Percentiles rank a stretch among this genome's conserved stretches.
Evolutionary conservation across 495 filamentous ascomycete species (phyloP).

Genomic region (Penicillium waksmanii): DNA sequence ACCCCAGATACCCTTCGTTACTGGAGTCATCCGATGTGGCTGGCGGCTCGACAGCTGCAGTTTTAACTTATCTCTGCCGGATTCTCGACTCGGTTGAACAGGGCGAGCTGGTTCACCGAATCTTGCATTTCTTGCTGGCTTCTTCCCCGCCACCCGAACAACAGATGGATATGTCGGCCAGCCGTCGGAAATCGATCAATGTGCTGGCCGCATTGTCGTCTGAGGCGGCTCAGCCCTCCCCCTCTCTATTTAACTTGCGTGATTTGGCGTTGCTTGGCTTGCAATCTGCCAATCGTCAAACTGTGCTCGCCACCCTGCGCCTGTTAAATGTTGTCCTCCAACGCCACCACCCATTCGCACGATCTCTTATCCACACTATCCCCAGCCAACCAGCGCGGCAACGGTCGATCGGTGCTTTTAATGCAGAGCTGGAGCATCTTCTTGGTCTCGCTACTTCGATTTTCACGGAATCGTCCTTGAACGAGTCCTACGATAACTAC

Average conservation of each 20-base stretch:
- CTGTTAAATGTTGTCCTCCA: slow-evolving; percentile 82
- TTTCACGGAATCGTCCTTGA: slow-evolving; percentile 68
- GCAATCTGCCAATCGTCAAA: slow-evolving; percentile 83
- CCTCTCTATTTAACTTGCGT: slow-evolving; percentile 87
- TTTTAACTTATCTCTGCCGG: slow-evolving; percentile 88
- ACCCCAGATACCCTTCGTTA: slow-evolving; percentile 78
- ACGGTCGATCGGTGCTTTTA: slow-evolving; percentile 77
- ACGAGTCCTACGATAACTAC: slow-evolving; percentile 81
- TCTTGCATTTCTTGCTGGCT: slow-evolving; percentile 89
- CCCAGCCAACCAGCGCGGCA: slow-evolving; percentile 62
- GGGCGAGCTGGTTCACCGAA: slow-evolving; percentile 88
- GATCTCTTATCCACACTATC: slow-evolving; percentile 70
- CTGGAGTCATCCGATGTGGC: slow-evolving; percentile 96
- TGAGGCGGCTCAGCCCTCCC: slow-evolving; percentile 68
- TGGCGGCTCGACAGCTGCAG: slow-evolving; percentile 93
- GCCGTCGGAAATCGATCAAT: slow-evolving; percentile 85
- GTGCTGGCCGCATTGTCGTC: slow-evolving; percentile 77
- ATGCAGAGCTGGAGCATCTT: slow-evolving; percentile 76
- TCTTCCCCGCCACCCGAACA: slow-evolving; percentile 59
- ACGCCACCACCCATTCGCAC: slow-evolving; percentile 83
- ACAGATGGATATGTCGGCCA: slow-evolving; percentile 59
- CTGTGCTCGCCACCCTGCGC: slow-evolving; percentile 83
- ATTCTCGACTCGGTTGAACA: slow-evolving; percentile 90
- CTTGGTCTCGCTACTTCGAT: slow-evolving; percentile 73
- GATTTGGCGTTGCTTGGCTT: slow-evolving; percentile 88